Evolutionary conservation across 140 eudicot genomes (phyloP).

Genomic region (Bidens hawaiensis): DNA sequence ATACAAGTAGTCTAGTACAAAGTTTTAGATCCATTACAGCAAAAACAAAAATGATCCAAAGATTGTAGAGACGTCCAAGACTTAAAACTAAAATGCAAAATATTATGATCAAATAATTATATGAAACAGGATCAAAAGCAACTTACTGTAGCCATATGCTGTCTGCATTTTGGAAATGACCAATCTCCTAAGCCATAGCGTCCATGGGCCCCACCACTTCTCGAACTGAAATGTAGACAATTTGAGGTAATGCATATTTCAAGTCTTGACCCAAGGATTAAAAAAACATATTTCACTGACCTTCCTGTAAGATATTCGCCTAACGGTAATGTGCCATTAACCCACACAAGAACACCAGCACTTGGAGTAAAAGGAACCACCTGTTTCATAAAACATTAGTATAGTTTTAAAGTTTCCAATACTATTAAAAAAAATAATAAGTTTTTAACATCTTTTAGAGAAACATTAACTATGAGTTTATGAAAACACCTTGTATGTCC

Average conservation of each 20-base stretch:
- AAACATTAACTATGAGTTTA: not conserved
- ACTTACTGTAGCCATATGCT: conserved; percentile 76
- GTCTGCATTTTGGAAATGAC: conserved; percentile 85
- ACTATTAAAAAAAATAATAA: not conserved
- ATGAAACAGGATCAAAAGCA: conserved; percentile 2
- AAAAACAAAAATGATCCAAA: not conserved
- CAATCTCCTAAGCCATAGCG: conserved; percentile 93
- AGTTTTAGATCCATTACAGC: not conserved
- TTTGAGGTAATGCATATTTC: not conserved
- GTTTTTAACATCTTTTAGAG: too few relatives aligned
- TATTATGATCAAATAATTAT: not conserved
- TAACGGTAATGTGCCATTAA: conserved; percentile 89
- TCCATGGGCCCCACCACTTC: conserved; percentile 99
- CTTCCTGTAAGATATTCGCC: conserved; percentile 96
- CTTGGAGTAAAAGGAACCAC: conserved; percentile 99
- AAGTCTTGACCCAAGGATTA: not conserved
- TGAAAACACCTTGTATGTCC: conserved; percentile 82
- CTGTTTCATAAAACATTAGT: conserved; percentile 38
- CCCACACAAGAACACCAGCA: conserved; percentile 99
- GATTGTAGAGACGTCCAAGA: too few relatives aligned
- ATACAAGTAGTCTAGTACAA: too few relatives aligned
- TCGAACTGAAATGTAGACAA: conserved; percentile 45
- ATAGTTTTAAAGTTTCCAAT: not conserved
- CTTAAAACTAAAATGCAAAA: too few relatives aligned
- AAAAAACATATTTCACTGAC: conserved; percentile 37